phyloP scores from a whole-genome alignment of 371 early-diverging fungal species.

The Coemansia sp. region DNA sequence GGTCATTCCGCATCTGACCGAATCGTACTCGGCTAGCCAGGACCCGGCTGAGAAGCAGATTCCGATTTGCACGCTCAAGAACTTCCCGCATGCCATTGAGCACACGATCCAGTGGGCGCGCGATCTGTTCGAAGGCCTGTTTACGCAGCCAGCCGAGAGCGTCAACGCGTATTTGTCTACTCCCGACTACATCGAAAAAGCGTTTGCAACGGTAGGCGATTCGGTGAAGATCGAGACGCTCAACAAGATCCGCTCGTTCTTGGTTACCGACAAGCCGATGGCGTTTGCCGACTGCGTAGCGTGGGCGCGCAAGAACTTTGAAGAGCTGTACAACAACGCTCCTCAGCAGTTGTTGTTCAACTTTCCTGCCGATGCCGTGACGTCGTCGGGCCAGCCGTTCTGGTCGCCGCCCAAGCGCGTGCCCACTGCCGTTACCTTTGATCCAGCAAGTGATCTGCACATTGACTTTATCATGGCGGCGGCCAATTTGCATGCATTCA shows the following conservation, averaged over 20 bases:
- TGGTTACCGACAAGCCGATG: slow-evolving; percentile 76
- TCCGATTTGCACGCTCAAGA: slow-evolving; percentile 99
- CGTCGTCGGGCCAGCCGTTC: slow-evolving; percentile 93
- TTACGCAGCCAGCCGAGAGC: slow-evolving; percentile 88
- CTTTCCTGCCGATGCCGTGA: slow-evolving; percentile 92
- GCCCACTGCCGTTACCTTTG: slow-evolving; percentile 83
- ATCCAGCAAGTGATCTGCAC: slow-evolving; percentile 76
- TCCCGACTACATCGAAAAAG: slow-evolving; percentile 72
- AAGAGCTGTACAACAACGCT: slow-evolving; percentile 88
- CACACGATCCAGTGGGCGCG: slow-evolving; percentile 99
- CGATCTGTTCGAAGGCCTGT: slow-evolving; percentile 95
- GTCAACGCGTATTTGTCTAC: slow-evolving; percentile 88
- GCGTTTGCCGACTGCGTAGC: slow-evolving; percentile 87
- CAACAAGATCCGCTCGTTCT: slow-evolving; percentile 65
- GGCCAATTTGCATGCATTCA: slow-evolving; percentile 94
- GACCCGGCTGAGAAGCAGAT: slow-evolving; percentile 99
- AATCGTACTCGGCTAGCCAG: slow-evolving; percentile 97
- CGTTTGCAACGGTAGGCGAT: slow-evolving; percentile 71
- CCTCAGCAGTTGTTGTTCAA: slow-evolving; percentile 92
- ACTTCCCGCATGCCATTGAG: slow-evolving; percentile 99
- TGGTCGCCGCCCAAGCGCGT: slow-evolving; percentile 99
- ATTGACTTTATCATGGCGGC: slow-evolving; percentile 89
- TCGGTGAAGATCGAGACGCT: slow-evolving; percentile 67
- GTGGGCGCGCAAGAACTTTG: slow-evolving; percentile 92
- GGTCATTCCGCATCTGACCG: slow-evolving; percentile 92